Percentiles rank a stretch among this genome's conserved stretches.
Evolutionary conservation across 1,284 basidiomycete genomes (phyloP).

Genomic region (Rhizoctonia solani): DNA sequence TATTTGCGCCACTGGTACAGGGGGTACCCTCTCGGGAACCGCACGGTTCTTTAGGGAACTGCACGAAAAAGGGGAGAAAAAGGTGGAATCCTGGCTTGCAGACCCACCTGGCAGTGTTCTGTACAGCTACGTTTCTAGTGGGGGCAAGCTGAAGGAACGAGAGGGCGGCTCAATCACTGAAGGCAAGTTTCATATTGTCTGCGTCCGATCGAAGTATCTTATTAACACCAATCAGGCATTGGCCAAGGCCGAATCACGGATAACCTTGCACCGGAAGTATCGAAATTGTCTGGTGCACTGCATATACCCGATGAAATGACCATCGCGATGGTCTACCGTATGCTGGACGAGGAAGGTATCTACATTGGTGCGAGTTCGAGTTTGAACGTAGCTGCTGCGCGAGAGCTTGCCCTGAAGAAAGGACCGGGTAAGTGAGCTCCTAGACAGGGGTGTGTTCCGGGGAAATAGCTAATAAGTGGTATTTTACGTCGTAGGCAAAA

Average conservation of each 20-base stretch:
- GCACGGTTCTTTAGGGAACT: slow-evolving; percentile 82
- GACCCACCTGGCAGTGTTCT: slow-evolving; percentile 96
- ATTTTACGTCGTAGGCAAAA: slow-evolving; percentile 62
- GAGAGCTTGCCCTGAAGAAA: slow-evolving; percentile 83
- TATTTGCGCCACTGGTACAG: slow-evolving; percentile 92
- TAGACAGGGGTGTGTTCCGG: slow-evolving; percentile 3
- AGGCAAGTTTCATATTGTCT: slow-evolving; percentile 57
- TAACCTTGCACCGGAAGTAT: slow-evolving; percentile 86
- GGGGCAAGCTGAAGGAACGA: slow-evolving; percentile 78
- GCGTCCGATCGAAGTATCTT: slow-evolving; percentile 26
- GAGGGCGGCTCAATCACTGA: slow-evolving; percentile 94
- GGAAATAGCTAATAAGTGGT: neutral
- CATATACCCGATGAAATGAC: slow-evolving; percentile 88
- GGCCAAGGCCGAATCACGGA: slow-evolving; percentile 97
- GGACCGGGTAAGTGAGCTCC: slow-evolving; percentile 64
- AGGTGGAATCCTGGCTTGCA: slow-evolving; percentile 90
- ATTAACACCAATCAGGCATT: slow-evolving; percentile 64
- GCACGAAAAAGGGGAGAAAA: slow-evolving; percentile 64
- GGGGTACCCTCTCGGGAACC: slow-evolving; percentile 91
- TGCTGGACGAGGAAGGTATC: slow-evolving; percentile 90
- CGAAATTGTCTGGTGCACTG: slow-evolving; percentile 79
- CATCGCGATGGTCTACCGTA: slow-evolving; percentile 91
- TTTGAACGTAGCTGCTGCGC: slow-evolving; percentile 93
- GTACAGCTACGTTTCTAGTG: slow-evolving; percentile 82
- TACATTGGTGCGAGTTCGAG: slow-evolving; percentile 97